phyloP scores from a whole-genome alignment of 208 protist genomes.

The Ichthyophonus hoferi region DNA sequence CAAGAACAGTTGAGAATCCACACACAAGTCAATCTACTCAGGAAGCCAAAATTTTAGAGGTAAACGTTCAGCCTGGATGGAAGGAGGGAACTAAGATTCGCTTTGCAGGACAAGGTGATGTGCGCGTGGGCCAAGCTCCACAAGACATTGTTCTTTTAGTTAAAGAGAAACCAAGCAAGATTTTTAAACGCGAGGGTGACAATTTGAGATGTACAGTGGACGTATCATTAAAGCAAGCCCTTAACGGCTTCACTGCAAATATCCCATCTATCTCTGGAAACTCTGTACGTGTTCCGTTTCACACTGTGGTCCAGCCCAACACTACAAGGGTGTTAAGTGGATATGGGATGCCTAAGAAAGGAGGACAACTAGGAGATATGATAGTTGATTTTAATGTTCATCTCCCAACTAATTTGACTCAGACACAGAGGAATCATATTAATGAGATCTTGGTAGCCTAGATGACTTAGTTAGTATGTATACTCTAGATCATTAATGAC shows the following conservation, averaged over 20 bases:
- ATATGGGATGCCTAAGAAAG: slow-evolving; percentile 65
- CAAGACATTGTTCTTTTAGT: slow-evolving; percentile 82
- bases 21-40: slow-evolving; percentile 40
- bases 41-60: slow-evolving; percentile 68
- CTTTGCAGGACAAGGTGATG: slow-evolving; percentile 68
- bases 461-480: no score
- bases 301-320: slow-evolving; percentile 13
- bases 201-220: background rate
- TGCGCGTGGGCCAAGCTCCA: slow-evolving; percentile 63
- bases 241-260: background rate
- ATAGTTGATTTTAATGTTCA: no score
- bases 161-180: slow-evolving; percentile 79
- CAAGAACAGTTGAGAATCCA: slow-evolving; percentile 51
- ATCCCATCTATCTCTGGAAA: background rate
- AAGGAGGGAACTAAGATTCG: slow-evolving; percentile 92
- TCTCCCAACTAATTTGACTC: no score
- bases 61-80: slow-evolving; percentile 82
- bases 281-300: background rate
- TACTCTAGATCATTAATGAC: no score
- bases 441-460: no score
- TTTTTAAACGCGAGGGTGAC: background rate
- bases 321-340: slow-evolving; percentile 20
- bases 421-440: no score
- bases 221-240: background rate
- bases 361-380: no score